Conservation (phyloP, 768 basidiomycete species). For the Boletus rubescentipes region DNA sequence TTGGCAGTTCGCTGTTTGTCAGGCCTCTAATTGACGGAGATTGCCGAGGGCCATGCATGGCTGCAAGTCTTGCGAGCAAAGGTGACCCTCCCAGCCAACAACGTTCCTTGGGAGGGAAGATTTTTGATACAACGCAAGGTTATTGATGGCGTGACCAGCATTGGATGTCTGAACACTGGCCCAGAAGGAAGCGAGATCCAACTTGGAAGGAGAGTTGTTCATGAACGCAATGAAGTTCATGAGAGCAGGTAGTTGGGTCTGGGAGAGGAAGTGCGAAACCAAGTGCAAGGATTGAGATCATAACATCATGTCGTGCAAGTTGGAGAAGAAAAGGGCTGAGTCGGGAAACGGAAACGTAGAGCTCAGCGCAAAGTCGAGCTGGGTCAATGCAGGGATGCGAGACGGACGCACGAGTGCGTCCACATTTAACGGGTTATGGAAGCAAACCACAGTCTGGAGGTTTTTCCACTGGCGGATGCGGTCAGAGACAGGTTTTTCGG, state of each 20-base stretch:
- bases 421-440: background rate
- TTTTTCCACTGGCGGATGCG: background rate
- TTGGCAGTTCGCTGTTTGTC: background rate
- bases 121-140: background rate
- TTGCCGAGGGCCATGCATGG: constrained; percentile 1
- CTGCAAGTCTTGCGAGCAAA: background rate
- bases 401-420: background rate
- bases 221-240: background rate
- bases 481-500: too few relatives aligned
- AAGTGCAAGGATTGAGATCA: background rate
- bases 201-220: background rate
- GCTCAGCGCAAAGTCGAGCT: background rate
- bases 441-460: background rate
- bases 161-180: background rate
- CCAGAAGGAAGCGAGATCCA: background rate
- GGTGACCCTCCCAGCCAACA: too few relatives aligned
- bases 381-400: background rate
- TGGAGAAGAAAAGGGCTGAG: background rate
- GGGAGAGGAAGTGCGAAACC: background rate
- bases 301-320: background rate
- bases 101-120: too few relatives aligned
- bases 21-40: background rate
- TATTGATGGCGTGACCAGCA: background rate
- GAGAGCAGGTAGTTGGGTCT: background rate
- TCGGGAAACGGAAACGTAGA: background rate